phyloP scores from a whole-genome alignment of 768 basidiomycete genomes.

The Inosperma sp. region DNA sequence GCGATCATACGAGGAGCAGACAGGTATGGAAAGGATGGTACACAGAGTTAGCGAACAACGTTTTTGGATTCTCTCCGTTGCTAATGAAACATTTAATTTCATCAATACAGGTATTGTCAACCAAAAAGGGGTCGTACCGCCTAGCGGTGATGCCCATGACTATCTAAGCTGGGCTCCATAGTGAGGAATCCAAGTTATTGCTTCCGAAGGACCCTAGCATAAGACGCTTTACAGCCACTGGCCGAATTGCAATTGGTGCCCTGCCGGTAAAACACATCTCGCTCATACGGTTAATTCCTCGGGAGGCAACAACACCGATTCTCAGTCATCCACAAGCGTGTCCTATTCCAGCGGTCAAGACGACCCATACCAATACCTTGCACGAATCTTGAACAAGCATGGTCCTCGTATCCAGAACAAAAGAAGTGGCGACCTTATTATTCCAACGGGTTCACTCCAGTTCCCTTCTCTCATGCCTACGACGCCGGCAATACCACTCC shows the following conservation, averaged over 20 bases:
- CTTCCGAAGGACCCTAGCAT: constrained; percentile 21
- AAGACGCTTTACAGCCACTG: constrained; percentile 40
- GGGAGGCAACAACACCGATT: constrained; percentile 8
- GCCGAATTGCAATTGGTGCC: constrained; percentile 54
- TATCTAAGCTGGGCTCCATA: constrained; percentile 72
- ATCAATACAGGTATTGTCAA: constrained; percentile 49
- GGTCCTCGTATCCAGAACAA: not conserved
- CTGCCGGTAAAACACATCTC: constrained; percentile 54
- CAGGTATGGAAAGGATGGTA: constrained; percentile 37
- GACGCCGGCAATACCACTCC: constrained; percentile 14
- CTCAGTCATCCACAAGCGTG: not conserved
- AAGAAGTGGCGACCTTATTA: not conserved
- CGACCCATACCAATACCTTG: constrained; percentile 24
- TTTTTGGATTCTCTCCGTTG: not conserved
- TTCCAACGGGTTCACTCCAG: not conserved
- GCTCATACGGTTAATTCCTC: constrained; percentile 37
- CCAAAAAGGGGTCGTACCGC: constrained; percentile 42
- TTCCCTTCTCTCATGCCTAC: not conserved
- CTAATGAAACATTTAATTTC: not conserved
- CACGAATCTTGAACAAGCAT: not conserved
- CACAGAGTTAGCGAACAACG: constrained; percentile 49
- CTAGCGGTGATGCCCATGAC: constrained; percentile 53
- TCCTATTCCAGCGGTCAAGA: constrained; percentile 25
- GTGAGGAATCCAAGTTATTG: constrained; percentile 32
- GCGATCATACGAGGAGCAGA: constrained; percentile 48